Conservation (phyloP, 306 rosid genomes). For the Prunus mongolica region DNA sequence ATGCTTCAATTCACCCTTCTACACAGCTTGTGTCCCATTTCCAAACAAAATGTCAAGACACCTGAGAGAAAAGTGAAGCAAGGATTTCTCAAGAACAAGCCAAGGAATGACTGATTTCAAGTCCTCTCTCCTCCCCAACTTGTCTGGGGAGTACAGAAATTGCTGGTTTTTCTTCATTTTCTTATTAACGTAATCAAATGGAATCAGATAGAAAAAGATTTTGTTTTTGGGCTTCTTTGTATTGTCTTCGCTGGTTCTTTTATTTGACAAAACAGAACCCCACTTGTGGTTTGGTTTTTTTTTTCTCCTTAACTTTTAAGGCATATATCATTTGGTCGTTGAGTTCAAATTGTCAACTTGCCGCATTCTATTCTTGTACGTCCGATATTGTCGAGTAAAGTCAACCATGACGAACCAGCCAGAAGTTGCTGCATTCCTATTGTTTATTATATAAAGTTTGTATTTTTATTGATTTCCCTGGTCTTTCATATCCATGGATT, state of each 20-base stretch:
- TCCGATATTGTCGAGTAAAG: constrained; percentile 6
- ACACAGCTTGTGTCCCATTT: too few relatives aligned
- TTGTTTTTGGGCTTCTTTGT: background rate
- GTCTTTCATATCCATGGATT: background rate
- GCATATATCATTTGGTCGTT: background rate
- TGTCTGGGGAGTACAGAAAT: too few relatives aligned
- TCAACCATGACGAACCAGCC: constrained; percentile 1
- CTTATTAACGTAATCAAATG: too few relatives aligned
- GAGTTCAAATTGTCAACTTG: constrained; percentile 13
- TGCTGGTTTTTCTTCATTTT: too few relatives aligned
- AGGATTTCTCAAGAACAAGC: too few relatives aligned
- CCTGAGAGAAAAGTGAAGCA: too few relatives aligned
- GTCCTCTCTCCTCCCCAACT: too few relatives aligned
- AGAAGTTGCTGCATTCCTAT: background rate
- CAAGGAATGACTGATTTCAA: too few relatives aligned
- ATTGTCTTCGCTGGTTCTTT: background rate
- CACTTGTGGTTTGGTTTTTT: background rate
- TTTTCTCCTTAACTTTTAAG: too few relatives aligned
- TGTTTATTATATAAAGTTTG: background rate
- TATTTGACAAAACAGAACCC: background rate
- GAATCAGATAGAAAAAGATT: background rate
- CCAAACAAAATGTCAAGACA: too few relatives aligned
- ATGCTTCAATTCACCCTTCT: background rate
- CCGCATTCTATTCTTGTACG: background rate
- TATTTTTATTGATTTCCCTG: background rate